Conservation (phyloP, 352 stramenopile genomes). For the Pythium sukuiense region DNA sequence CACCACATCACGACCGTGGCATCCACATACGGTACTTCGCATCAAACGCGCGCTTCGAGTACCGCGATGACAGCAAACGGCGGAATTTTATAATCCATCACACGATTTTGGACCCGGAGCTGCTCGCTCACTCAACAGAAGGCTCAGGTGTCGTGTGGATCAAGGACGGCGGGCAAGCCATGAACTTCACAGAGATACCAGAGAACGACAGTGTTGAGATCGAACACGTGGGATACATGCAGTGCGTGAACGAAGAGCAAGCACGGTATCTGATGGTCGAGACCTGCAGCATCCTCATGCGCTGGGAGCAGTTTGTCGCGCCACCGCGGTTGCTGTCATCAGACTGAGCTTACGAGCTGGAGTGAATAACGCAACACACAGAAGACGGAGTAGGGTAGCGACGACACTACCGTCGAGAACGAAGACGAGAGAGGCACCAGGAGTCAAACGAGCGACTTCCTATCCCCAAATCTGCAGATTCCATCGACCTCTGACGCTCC, state of each 20-base stretch:
- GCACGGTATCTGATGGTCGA: constrained; percentile 53
- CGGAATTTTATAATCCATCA: constrained; percentile 24
- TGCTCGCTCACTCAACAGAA: background rate
- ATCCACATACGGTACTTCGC: constrained; percentile 26
- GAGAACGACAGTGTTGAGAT: constrained; percentile 28
- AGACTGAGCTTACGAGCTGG: constrained; percentile 1
- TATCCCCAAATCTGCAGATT: too few species aligned
- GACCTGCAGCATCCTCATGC: constrained; percentile 51
- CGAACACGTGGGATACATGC: constrained; percentile 25
- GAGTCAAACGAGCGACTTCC: too few species aligned
- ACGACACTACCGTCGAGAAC: too few species aligned
- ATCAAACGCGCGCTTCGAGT: constrained; percentile 21
- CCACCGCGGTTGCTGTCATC: constrained; percentile 40
- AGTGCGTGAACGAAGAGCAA: constrained; percentile 45
- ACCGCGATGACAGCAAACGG: constrained; percentile 8
- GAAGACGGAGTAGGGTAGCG: too few species aligned
- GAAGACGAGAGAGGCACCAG: too few species aligned
- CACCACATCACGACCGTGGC: constrained; percentile 17
- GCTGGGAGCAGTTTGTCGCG: constrained; percentile 60
- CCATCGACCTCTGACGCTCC: too few species aligned
- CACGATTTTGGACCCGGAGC: constrained; percentile 17
- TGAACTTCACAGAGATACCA: constrained; percentile 27
- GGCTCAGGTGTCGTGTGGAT: constrained; percentile 13
- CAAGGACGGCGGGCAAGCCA: constrained; percentile 26
- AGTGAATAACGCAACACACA: background rate